A percentile compares a stretch with the other conserved stretches of the same genome.
phyloP scores from a whole-genome alignment of 2,329 filamentous ascomycete species.

The Teratosphaeria destructans region DNA sequence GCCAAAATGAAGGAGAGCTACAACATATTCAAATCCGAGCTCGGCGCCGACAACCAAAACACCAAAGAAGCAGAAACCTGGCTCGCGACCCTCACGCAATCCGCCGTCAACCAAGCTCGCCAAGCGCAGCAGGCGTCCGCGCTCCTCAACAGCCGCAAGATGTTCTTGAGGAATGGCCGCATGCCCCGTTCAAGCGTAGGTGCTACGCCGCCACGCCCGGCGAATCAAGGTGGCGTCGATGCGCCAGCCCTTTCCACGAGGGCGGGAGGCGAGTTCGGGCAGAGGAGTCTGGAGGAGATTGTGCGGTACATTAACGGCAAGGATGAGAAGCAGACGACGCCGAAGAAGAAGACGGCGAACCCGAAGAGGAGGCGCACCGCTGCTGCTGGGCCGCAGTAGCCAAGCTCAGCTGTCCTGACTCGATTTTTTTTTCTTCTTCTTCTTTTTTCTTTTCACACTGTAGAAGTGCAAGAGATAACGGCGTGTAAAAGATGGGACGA shows the following conservation, averaged over 20 bases:
- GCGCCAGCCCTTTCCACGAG: background rate
- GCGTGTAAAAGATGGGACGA: background rate
- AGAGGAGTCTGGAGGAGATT: constrained; percentile 80
- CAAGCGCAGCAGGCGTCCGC: constrained; percentile 70
- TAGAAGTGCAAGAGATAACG: background rate
- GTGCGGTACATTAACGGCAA: constrained; percentile 86
- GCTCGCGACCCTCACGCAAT: constrained; percentile 92
- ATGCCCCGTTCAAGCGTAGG: constrained; percentile 37
- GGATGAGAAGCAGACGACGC: constrained; percentile 27
- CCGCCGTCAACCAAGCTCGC: constrained; percentile 88
- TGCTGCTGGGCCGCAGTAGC: background rate
- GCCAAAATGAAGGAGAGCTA: constrained; percentile 92
- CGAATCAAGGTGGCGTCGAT: constrained; percentile 19
- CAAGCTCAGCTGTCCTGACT: background rate
- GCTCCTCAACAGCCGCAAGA: constrained; percentile 18
- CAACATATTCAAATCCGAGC: constrained; percentile 81
- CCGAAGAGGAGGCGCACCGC: constrained; percentile 28
- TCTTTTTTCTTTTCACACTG: background rate
- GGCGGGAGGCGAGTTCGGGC: constrained; percentile 8
- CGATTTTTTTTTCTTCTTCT: background rate
- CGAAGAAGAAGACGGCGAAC: constrained; percentile 38
- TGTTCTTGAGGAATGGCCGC: constrained; percentile 27
- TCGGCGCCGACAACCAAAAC: constrained; percentile 87
- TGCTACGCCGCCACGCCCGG: constrained; percentile 51
- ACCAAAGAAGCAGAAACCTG: constrained; percentile 96